phyloP scores from a whole-genome alignment of 106 monocot species.

The Apostasia shenzhenica region DNA sequence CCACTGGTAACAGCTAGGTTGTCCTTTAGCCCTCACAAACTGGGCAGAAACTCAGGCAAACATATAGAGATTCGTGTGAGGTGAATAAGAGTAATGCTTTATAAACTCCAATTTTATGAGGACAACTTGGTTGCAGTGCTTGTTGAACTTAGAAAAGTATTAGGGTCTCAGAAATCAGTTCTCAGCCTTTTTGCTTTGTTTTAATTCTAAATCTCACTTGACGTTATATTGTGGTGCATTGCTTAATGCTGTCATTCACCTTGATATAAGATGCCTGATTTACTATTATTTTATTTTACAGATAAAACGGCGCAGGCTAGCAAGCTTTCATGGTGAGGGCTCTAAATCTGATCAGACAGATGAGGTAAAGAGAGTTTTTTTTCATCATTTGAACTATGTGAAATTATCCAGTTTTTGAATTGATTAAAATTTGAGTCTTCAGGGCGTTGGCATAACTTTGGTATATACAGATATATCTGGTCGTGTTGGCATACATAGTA shows the following conservation, averaged over 20 bases:
- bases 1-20: too few species aligned
- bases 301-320: background rate
- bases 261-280: background rate
- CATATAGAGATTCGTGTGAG: too few species aligned
- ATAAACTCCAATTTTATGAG: too few species aligned
- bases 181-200: too few species aligned
- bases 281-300: background rate
- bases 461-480: conserved; percentile 25
- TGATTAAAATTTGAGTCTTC: background rate
- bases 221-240: background rate
- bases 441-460: conserved; percentile 22
- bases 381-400: background rate
- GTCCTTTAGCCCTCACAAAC: too few species aligned
- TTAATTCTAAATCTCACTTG: background rate
- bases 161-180: too few species aligned
- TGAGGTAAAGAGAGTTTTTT: conserved; percentile 1
- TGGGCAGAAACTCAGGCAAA: too few species aligned
- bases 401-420: background rate
- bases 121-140: too few species aligned
- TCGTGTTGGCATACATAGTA: conserved; percentile 11
- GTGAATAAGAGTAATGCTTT: too few species aligned
- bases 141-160: too few species aligned
- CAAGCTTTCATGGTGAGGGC: background rate
- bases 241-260: too few species aligned
- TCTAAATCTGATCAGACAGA: background rate